phyloP scores from a whole-genome alignment of 495 filamentous ascomycete species.

The Rostrohypoxylon terebratum region DNA sequence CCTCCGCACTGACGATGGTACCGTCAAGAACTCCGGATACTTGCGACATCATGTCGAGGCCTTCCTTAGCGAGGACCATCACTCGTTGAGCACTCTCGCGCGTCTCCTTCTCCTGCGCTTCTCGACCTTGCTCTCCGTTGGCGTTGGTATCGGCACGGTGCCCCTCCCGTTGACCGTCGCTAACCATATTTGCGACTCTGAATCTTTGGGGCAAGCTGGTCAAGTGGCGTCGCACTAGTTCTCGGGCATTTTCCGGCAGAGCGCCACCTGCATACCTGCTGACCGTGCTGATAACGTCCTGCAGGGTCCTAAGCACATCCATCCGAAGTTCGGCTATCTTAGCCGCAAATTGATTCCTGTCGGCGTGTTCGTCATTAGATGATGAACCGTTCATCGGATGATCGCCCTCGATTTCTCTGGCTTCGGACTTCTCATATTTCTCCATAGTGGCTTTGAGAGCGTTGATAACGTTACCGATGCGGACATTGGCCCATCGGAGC shows the following conservation, averaged over 20 bases:
- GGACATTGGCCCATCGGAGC: conserved; percentile 80
- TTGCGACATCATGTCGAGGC: conserved; percentile 88
- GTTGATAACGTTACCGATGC: conserved; percentile 74
- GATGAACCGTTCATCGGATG: conserved; percentile 35
- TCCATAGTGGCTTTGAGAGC: conserved; percentile 77
- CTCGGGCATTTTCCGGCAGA: conserved; percentile 82
- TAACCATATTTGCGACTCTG: conserved; percentile 62
- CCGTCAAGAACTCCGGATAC: conserved; percentile 83
- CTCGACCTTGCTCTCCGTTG: conserved; percentile 45
- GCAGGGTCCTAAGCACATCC: conserved; percentile 80
- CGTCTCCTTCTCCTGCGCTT: conserved; percentile 51
- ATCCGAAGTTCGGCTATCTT: conserved; percentile 75
- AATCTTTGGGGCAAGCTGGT: conserved; percentile 83
- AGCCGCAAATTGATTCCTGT: conserved; percentile 59
- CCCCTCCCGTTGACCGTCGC: conserved; percentile 54
- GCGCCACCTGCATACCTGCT: conserved; percentile 86
- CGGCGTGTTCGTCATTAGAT: conserved; percentile 44
- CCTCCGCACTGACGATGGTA: conserved; percentile 87
- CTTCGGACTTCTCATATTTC: conserved; percentile 72
- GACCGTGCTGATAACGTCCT: conserved; percentile 80
- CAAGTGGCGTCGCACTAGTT: conserved; percentile 81
- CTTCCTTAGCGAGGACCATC: conserved; percentile 84
- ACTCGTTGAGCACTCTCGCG: conserved; percentile 73
- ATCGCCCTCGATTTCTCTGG: conserved; percentile 36
- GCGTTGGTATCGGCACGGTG: conserved; percentile 55